Evolutionary conservation across 495 filamentous ascomycete genomes (phyloP), one percentile per base, ranked within the genome.

Genomic region (Pseudotulostoma volvatum): DNA sequence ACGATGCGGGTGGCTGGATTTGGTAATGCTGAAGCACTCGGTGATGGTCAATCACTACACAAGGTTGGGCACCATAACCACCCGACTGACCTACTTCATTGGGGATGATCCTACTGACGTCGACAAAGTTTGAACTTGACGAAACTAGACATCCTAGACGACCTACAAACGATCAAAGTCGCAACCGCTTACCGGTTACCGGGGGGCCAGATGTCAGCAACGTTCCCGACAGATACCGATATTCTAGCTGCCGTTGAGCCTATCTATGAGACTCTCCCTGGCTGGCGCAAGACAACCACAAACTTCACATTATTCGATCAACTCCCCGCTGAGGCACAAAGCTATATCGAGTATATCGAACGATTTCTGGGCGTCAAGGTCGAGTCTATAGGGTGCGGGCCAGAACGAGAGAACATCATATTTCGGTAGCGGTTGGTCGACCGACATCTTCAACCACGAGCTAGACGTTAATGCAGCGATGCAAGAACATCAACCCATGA

Each of bases 1-100:
- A 15, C 73, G 86, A 33, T 93, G 86, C 52, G 87, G 86, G 18
- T 93, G 82, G 84, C 70, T 93, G 30, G 85, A 95, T 52, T 69
- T 94, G 4, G 78, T 87, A n/a, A 65, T 90, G n/a, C 56, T 82
- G 40, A 79, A 82, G 47, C 84, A 86, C 66, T 82, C 73, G 31
- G 61, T 68, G 21, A 58, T 64, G 1, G 64, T 85, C 45, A 82
- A 83, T 64, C 69, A 83, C 61, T 83, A 84, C 61, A 80, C 76
- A 7, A n/a, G n/a, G n/a, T n/a, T n/a, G n/a, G n/a, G n/a, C n/a
- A n/a, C n/a, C n/a, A n/a, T n/a, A n/a, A n/a, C n/a, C n/a, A n/a
- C n/a, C n/a, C n/a, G n/a, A n/a, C n/a, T n/a, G n/a, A n/a, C n/a
- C n/a, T n/a, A n/a, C n/a, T n/a, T n/a, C n/a, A n/a, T n/a, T n/a